A percentile compares a stretch with the other conserved stretches of the same genome.
Conservation (phyloP, 1,284 basidiomycete genomes). For the Kalmanozyma brasiliensis region DNA sequence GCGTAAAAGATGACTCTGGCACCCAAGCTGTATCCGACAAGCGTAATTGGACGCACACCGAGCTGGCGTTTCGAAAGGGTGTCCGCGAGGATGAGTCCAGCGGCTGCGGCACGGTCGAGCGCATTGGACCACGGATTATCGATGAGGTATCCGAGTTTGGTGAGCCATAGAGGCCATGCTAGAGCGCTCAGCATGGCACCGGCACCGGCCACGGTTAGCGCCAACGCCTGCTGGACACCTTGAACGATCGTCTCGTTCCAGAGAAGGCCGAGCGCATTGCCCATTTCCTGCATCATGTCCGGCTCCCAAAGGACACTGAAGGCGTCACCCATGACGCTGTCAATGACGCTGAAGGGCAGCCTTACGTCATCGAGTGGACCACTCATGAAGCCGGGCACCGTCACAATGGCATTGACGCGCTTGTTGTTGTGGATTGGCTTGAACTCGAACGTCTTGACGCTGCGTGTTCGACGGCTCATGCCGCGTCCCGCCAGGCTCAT, state of each 20-base stretch:
- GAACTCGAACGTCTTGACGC: constrained; percentile 67
- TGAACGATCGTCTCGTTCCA: constrained; percentile 68
- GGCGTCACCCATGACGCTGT: constrained; percentile 66
- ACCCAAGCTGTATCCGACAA: constrained; percentile 66
- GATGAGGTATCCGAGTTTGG: constrained; percentile 66
- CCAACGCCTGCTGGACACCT: constrained; percentile 66
- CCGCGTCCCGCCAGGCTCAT: constrained; percentile 63
- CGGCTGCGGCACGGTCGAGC: constrained; percentile 60
- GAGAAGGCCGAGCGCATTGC: constrained; percentile 65
- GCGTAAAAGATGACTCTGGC: constrained; percentile 66
- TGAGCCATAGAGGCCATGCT: constrained; percentile 67
- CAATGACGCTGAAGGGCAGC: constrained; percentile 66
- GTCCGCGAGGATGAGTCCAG: constrained; percentile 66
- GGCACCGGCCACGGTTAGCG: constrained; percentile 61
- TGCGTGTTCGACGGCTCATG: constrained; percentile 63
- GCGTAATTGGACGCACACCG: constrained; percentile 66
- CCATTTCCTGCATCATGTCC: constrained; percentile 68
- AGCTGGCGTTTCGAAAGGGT: constrained; percentile 61
- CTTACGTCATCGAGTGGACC: constrained; percentile 63
- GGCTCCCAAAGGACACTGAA: constrained; percentile 67
- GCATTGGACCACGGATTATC: constrained; percentile 68
- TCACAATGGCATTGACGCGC: constrained; percentile 65
- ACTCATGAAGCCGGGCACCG: constrained; percentile 64
- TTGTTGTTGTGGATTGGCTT: constrained; percentile 68
- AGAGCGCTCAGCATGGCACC: constrained; percentile 61